Evolutionary conservation across 2,329 filamentous ascomycete species (phyloP).

Genomic region (Xylariaceae sp.): DNA sequence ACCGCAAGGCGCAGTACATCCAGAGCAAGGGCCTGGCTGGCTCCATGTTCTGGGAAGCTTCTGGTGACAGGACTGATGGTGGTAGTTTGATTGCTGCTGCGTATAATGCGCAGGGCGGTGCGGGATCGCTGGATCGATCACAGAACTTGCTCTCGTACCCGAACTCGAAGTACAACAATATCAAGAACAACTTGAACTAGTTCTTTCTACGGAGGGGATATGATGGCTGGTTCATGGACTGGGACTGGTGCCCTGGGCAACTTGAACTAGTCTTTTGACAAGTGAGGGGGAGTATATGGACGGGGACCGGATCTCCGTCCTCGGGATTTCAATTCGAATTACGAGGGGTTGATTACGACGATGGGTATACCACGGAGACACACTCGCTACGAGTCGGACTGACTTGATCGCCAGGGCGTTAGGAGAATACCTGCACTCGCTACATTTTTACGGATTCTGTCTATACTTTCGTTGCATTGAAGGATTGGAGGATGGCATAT

Average conservation of each 20-base stretch:
- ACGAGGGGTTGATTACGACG: neutral
- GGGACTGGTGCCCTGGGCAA: neutral
- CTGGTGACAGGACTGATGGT: slow-evolving; percentile 55
- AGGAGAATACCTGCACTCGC: too few species aligned
- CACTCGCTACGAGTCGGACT: neutral
- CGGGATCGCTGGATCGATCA: slow-evolving; percentile 22
- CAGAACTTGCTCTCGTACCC: slow-evolving; percentile 30
- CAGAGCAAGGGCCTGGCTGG: slow-evolving; percentile 60
- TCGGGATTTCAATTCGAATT: too few species aligned
- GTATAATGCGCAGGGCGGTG: slow-evolving; percentile 26
- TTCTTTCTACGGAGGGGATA: neutral
- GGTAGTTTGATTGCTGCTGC: slow-evolving; percentile 53
- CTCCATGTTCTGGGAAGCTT: slow-evolving; percentile 83
- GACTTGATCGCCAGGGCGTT: too few species aligned
- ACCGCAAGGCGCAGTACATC: slow-evolving; percentile 62
- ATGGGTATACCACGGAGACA: neutral
- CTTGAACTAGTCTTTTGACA: too few species aligned
- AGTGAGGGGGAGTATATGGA: slow-evolving; percentile 1
- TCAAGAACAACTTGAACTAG: slow-evolving; percentile 26
- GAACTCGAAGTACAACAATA: slow-evolving; percentile 29
- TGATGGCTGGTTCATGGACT: neutral
- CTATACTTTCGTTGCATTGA: too few species aligned
- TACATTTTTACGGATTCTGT: too few species aligned
- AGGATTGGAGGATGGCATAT: too few species aligned
- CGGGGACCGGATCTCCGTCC: slow-evolving; percentile 18